Conservation (phyloP, 768 basidiomycete species). For the Rhodotorula sphaerocarpa region DNA sequence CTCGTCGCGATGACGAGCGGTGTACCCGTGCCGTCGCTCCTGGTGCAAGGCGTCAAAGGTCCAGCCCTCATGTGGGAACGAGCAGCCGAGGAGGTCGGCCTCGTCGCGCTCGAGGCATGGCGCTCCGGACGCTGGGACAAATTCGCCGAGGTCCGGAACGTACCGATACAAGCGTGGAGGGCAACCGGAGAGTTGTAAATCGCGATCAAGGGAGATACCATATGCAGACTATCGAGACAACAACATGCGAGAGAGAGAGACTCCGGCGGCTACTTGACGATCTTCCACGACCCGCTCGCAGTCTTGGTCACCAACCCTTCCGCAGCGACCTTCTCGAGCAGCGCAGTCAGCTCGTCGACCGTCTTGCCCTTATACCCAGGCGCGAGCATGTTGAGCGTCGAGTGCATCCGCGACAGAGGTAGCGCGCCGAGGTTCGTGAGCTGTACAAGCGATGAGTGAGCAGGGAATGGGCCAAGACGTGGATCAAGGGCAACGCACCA, state of each 20-base stretch:
- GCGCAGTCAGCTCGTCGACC: conserved; percentile 64
- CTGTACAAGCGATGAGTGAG: conserved; percentile 38
- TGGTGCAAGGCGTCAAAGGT: conserved; percentile 11
- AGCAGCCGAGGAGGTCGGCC: conserved; percentile 26
- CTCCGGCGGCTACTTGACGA: conserved; percentile 19
- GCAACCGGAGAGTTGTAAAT: conserved; percentile 1
- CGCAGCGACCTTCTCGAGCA: conserved; percentile 70
- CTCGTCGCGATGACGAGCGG: not conserved
- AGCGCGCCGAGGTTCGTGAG: conserved; percentile 74
- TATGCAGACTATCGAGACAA: not conserved
- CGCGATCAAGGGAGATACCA: not conserved
- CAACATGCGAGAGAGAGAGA: not conserved
- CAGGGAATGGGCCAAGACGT: not conserved
- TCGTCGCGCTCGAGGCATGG: conserved; percentile 24
- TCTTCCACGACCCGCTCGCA: conserved; percentile 25
- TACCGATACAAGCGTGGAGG: not conserved
- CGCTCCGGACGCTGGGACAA: not conserved
- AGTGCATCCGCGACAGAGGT: conserved; percentile 72
- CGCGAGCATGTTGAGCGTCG: conserved; percentile 68
- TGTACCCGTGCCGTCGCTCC: not conserved
- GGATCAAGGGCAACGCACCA: conserved; percentile 12
- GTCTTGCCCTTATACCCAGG: conserved; percentile 67
- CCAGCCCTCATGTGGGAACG: conserved; percentile 27
- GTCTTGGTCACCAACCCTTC: conserved; percentile 58
- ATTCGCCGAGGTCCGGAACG: not conserved